A percentile compares a stretch with the other conserved stretches of the same genome.
These are phyloP conservation scores for Stagonosporopsis vannaccii DNA, from an alignment of 2,329 filamentous ascomycete species.

Conservation along the genomic window DNA sequence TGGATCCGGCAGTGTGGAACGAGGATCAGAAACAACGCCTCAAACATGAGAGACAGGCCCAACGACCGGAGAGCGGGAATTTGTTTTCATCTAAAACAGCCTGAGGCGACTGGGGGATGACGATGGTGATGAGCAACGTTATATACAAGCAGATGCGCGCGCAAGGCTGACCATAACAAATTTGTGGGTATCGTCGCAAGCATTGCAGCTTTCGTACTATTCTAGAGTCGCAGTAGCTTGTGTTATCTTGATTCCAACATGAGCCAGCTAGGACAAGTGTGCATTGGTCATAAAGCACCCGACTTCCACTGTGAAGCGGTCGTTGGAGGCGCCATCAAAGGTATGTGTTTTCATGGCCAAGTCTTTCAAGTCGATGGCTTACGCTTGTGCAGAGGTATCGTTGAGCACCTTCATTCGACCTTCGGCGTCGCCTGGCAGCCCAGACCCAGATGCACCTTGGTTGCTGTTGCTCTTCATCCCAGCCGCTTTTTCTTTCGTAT, in stretches of 20 bases:
- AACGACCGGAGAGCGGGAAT: neutral
- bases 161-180: constrained; percentile 6
- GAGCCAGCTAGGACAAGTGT: constrained; percentile 31
- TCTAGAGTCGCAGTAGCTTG: neutral
- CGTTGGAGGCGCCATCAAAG: constrained; percentile 31
- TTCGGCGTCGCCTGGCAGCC: constrained; percentile 12
- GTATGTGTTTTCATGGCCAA: constrained; percentile 6
- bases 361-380: neutral
- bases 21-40: constrained; percentile 18
- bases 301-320: constrained; percentile 41
- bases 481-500: constrained; percentile 43
- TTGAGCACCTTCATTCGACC: constrained; percentile 32
- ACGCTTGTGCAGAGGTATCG: constrained; percentile 30
- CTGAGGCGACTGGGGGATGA: neutral
- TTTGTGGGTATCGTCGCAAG: no score
- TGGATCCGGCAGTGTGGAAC: constrained; percentile 2
- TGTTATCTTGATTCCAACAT: constrained; percentile 15
- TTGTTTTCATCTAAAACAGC: constrained; percentile 17
- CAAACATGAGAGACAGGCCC: constrained; percentile 15
- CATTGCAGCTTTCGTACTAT: neutral
- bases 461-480: constrained; percentile 44
- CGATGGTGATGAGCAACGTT: neutral
- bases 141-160: constrained; percentile 1
- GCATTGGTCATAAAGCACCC: constrained; percentile 37
- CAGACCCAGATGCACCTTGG: constrained; percentile 26